Percentiles rank a stretch among this genome's conserved stretches.
These are phyloP conservation scores for Lipomyces kockii DNA, from an alignment of 805 yeast species.

Conservation along the genomic window DNA sequence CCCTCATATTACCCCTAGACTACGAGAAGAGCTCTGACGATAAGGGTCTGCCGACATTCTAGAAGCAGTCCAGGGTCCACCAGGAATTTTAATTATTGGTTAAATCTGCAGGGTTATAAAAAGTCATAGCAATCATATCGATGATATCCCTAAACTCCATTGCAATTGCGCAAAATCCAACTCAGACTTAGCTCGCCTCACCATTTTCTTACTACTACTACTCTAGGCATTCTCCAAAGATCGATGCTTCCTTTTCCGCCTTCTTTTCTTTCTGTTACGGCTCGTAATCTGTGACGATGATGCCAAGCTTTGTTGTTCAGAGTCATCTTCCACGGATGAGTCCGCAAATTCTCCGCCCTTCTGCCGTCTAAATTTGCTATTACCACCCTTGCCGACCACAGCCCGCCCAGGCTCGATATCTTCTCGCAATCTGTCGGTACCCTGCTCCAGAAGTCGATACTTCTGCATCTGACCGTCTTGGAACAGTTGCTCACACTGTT, in stretches of 20 bases:
- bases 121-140: background rate
- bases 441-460: constrained; percentile 9
- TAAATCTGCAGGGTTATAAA: background rate
- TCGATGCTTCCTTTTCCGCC: background rate
- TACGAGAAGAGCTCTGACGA: background rate
- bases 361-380: background rate
- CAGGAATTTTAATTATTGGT: too few relatives aligned
- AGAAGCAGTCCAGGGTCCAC: too few relatives aligned
- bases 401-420: constrained; percentile 7
- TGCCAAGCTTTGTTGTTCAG: background rate
- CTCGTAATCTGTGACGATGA: background rate
- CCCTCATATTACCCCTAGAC: background rate
- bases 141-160: background rate
- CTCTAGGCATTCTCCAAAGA: background rate
- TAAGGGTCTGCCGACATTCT: background rate
- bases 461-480: background rate
- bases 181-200: background rate
- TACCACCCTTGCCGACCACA: background rate
- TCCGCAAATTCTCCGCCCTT: background rate
- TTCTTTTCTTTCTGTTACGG: background rate
- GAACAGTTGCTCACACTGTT: constrained; percentile 7
- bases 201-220: background rate
- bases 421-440: background rate
- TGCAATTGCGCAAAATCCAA: background rate
- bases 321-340: background rate